Base-by-base conservation (phyloP, 352 stramenopile genomes). In the Globisporangium echinulatum region DNA sequence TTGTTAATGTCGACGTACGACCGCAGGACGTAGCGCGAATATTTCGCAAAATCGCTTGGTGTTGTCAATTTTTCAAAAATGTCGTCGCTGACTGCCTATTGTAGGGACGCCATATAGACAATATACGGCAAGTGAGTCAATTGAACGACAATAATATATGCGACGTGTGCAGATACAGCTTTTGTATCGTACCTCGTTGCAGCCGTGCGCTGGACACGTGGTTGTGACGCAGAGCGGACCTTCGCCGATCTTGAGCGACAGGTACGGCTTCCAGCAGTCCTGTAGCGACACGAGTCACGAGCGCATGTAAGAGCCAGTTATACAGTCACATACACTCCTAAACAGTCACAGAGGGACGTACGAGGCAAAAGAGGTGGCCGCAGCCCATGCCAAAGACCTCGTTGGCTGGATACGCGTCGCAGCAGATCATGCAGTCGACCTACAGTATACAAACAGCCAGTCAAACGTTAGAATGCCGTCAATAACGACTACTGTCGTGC, bases 1-100 rank as follows among this genome's bases (percentile, higher is more conserved):
- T 88, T 96, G 79, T 98, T 98, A 61, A 97, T 98, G 64, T 99
- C 94, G n/a, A 99, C 96, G 78, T 98, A 99, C 54, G 86, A 97
- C 49, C 94, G 85, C 52, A 99, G 73, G 63, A 98, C 81, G 64
- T 92, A 99, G 19, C 73, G 84, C 57, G 88, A 73, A 73, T 97
- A 99, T 52, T 94, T 94, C 39, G 66, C 63, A 63, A 97, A 91
- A 11, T 97, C 80, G 14, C 88, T 71, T 0, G 62, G 15, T 36
- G 63, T 75, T 39, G 88, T 75, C 57, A 96, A 77, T 53, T 87
- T 71, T 56, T 86, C 70, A 58, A 91, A 90, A 15, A 89, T 76
- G 6, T 72, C 64, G 39, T 92, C 79, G 40, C 62, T 83, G 46
- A 94, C 80, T 56, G 85, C 72, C 76, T 44, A 13, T 33, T 33